Percentiles rank a stretch among this genome's conserved stretches.
These are phyloP conservation scores for Rhodotorula sp. DNA, from an alignment of 1,284 basidiomycete species.

Conservation along the genomic window DNA sequence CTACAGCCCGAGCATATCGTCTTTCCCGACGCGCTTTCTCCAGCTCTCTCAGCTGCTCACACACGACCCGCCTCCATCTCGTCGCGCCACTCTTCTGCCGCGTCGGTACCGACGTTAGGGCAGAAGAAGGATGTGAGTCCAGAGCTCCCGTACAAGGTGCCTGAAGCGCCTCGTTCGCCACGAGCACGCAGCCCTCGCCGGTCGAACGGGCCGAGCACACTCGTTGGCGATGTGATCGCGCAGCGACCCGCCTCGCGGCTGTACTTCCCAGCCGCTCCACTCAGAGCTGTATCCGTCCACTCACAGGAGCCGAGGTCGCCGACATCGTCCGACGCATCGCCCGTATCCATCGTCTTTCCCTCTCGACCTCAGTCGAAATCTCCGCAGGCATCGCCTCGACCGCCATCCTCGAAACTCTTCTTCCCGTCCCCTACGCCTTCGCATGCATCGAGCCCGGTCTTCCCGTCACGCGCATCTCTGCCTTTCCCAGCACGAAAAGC, in stretches of 20 bases:
- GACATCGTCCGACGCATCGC: background rate
- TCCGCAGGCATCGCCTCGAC: background rate
- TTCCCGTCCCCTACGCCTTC: background rate
- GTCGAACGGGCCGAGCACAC: background rate
- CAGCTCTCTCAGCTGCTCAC: background rate
- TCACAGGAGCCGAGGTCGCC: background rate
- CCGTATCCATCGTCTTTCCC: background rate
- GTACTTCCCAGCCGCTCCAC: slow-evolving; percentile 9
- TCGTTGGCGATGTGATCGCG: background rate
- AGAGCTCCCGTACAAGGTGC: background rate
- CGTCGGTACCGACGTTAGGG: background rate
- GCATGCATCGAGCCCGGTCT: background rate
- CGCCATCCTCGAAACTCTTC: background rate
- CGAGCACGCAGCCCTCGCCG: slow-evolving; percentile 4
- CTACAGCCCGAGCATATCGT: slow-evolving; percentile 24
- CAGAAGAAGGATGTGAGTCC: too few relatives aligned
- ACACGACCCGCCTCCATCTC: background rate
- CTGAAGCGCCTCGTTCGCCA: background rate
- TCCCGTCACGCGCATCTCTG: background rate
- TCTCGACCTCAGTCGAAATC: background rate
- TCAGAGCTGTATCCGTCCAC: background rate
- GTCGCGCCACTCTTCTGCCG: background rate
- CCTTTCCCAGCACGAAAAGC: background rate
- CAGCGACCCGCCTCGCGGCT: background rate
- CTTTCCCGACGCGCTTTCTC: slow-evolving; percentile 10